These are phyloP conservation scores for Clitopilus passeckerianus DNA, from an alignment of 768 basidiomycete species.

Conservation along the genomic window DNA sequence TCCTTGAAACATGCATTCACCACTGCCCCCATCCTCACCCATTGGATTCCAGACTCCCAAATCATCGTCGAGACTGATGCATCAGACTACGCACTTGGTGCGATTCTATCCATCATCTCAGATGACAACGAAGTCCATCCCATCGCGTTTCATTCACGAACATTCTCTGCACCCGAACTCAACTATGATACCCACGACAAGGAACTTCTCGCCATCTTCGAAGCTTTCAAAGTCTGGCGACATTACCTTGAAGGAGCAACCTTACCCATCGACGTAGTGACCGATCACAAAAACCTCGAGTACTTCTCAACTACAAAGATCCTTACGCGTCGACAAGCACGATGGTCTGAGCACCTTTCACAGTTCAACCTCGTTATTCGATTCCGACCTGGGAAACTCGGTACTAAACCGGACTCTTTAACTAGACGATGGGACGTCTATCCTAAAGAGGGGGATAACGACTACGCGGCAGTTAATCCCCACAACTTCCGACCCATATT, in stretches of 20 bases:
- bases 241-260: conserved; percentile 19
- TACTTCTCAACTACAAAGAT: conserved; percentile 25
- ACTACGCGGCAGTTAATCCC: conserved; percentile 15
- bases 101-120: conserved; percentile 4
- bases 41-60: background rate
- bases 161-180: conserved; percentile 17
- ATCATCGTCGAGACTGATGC: conserved; percentile 5
- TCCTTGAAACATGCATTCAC: background rate
- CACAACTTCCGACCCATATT: conserved; percentile 17
- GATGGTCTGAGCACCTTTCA: conserved; percentile 25
- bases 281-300: conserved; percentile 32
- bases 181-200: conserved; percentile 41
- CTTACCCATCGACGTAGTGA: conserved; percentile 16
- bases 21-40: background rate
- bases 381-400: conserved; percentile 10
- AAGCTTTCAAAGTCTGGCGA: conserved; percentile 19
- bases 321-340: conserved; percentile 28
- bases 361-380: conserved; percentile 13
- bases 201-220: conserved; percentile 36
- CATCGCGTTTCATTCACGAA: conserved; percentile 7
- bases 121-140: conserved; percentile 7
- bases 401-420: conserved; percentile 16
- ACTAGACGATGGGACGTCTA: conserved; percentile 20
- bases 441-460: conserved; percentile 20
- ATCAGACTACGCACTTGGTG: conserved; percentile 6